Conservation (phyloP, 257 asterid genomes). For the Haberlea rhodopensis region DNA sequence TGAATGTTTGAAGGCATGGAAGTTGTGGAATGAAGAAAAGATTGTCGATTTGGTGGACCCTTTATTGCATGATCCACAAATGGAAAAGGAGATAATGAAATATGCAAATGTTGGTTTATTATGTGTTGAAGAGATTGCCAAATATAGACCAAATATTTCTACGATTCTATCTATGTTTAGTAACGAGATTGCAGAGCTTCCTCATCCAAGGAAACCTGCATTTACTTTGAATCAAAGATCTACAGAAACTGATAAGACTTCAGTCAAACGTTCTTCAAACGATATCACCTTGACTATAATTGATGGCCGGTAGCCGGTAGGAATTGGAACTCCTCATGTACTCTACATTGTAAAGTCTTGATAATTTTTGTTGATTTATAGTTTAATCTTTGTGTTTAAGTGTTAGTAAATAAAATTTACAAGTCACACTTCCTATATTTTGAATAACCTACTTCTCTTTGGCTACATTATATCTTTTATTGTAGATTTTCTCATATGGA, state of each 20-base stretch:
- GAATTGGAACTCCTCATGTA: neutral
- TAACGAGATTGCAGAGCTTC: constrained; percentile 30
- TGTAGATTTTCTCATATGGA: neutral
- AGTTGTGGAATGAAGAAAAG: constrained; percentile 38
- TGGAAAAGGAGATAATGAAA: constrained; percentile 23
- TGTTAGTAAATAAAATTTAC: neutral
- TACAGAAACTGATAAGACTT: neutral
- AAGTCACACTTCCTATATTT: too few species aligned
- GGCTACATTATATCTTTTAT: neutral
- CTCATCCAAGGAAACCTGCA: constrained; percentile 45
- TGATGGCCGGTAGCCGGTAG: constrained; percentile 23
- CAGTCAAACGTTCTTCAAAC: constrained; percentile 17
- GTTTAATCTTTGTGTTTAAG: neutral
- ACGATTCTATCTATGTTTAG: constrained; percentile 49
- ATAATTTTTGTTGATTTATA: neutral
- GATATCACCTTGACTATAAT: constrained; percentile 13
- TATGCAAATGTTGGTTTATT: constrained; percentile 47
- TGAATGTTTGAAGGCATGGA: constrained; percentile 39
- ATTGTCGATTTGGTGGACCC: constrained; percentile 43
- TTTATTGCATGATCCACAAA: constrained; percentile 26
- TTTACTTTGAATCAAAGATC: neutral
- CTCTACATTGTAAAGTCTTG: neutral
- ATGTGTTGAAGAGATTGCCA: constrained; percentile 53
- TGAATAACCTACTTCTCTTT: too few species aligned
- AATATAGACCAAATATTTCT: constrained; percentile 44